A percentile compares a stretch with the other conserved stretches of the same genome.
Evolutionary conservation across 1,139 yeast genomes (phyloP).

Genomic region (Taiozyma onychis): DNA sequence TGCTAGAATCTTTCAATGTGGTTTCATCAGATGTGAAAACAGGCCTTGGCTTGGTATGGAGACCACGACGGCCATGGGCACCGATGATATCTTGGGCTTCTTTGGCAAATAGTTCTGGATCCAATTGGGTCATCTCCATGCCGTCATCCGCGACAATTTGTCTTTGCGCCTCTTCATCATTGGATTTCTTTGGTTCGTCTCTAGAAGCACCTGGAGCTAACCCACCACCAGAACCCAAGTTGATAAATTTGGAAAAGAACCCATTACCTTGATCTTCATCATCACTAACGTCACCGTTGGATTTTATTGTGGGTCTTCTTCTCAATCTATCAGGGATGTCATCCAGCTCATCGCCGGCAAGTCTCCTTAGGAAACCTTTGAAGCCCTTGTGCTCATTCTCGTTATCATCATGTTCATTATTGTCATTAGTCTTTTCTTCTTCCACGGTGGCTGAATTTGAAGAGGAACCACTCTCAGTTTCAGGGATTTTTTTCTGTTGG

Average conservation of each 20-base stretch:
- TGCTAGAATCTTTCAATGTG: conserved; percentile 12
- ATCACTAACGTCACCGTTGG: conserved; percentile 1
- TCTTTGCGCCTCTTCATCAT: conserved; percentile 18
- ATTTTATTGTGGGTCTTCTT: background rate
- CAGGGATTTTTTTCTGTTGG: background rate
- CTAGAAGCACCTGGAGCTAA: conserved; percentile 26
- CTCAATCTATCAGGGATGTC: conserved; percentile 10
- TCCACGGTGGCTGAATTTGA: background rate
- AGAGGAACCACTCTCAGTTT: background rate
- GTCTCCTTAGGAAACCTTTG: conserved; percentile 21
- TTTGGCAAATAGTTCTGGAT: conserved; percentile 18
- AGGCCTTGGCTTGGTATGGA: background rate
- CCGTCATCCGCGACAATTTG: conserved; percentile 10
- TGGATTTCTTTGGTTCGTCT: conserved; percentile 3
- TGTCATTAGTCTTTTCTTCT: background rate
- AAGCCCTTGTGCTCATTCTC: conserved; percentile 16
- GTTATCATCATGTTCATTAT: conserved; percentile 4
- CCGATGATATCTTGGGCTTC: conserved; percentile 27
- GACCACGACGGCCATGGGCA: conserved; percentile 20
- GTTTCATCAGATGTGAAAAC: conserved; percentile 10
- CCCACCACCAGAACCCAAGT: conserved; percentile 25
- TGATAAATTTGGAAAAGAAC: conserved; percentile 24
- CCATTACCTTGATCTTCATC: conserved; percentile 18
- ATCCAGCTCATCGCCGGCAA: conserved; percentile 16
- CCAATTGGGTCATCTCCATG: conserved; percentile 15